Base-by-base conservation (phyloP, 2,329 filamentous ascomycete genomes). In the Monosporascus sp. region DNA sequence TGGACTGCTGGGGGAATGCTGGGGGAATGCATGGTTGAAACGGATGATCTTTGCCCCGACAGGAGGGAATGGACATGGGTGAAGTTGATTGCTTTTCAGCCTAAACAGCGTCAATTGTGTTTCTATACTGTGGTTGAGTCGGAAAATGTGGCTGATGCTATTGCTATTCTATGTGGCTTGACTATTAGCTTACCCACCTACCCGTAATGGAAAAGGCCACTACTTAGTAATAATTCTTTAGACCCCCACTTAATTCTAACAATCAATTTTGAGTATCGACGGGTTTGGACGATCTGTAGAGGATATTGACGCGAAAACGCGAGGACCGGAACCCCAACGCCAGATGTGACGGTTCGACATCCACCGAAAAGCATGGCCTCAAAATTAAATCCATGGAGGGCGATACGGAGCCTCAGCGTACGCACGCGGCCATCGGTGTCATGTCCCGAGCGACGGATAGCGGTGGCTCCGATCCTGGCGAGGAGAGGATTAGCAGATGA, bases 321-420 rank as follows among this genome's bases (percentile, higher is more conserved):
- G 14, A 14, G 37, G 43, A 58, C 46, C 37, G 50, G 45, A 51
- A 38, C 49, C 37, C 37, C 31, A 27, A 31, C 48, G 50, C 52
- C 41, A 24, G 51, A 62, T 60, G 58, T 55, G 54, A 54, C 49
- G 52, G 48, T 45, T 38, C 20, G 26, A 50, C 41, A 48, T 2
- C 48, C 27, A 53, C 57, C 48, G 46, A 53, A 48, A 19, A 46
- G 48, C 36, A 69, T 69, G 67, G 61, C 67, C 41, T 66, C 65
- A 34, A 67, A 65, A 57, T 53, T 67, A 49, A 65, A 59, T 47
- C 67, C 66, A 17, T 66, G 64, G 66, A 51, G 62, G 34, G 57
- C 58, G 20, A 51, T 64, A 37, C 66, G 63, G 41, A 65, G 59
- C 56, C 64, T 69, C 48, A 60, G 61, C 55, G 49, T 66, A 51